These are phyloP conservation scores for Aspergillus funiculosus DNA, from an alignment of 495 filamentous ascomycete species.

Conservation along the genomic window DNA sequence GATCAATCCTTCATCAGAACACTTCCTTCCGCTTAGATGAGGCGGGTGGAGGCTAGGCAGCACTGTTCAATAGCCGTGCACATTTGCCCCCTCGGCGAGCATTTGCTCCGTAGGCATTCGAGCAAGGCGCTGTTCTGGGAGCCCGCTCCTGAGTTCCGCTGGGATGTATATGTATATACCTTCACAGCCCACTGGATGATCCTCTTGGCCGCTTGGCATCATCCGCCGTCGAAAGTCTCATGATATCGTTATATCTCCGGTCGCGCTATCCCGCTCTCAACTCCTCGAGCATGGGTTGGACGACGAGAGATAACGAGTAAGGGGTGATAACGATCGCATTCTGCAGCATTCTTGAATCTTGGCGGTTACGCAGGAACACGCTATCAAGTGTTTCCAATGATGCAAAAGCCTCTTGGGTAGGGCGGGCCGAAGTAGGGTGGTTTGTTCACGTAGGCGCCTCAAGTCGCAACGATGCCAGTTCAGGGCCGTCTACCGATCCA, in stretches of 20 bases:
- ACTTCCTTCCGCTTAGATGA: slow-evolving; percentile 2
- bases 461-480: too few relatives aligned
- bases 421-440: too few relatives aligned
- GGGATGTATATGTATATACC: too few relatives aligned
- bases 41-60: slow-evolving; percentile 2
- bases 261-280: background rate
- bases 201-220: slow-evolving; percentile 11
- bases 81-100: too few relatives aligned
- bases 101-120: too few relatives aligned
- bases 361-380: slow-evolving; percentile 31
- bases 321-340: slow-evolving; percentile 1
- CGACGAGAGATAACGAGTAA: background rate
- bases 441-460: too few relatives aligned
- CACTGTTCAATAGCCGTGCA: background rate
- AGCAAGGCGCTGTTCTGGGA: too few relatives aligned
- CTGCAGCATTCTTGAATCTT: slow-evolving; percentile 32
- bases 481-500: slow-evolving; percentile 39
- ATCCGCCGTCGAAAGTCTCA: slow-evolving; percentile 6
- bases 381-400: background rate
- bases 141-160: background rate
- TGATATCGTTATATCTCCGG: slow-evolving; percentile 11
- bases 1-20: background rate
- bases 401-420: too few relatives aligned
- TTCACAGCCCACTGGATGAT: too few relatives aligned
- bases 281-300: background rate